Evolutionary conservation across 2,329 filamentous ascomycete genomes (phyloP).

Genomic region (Claviceps humidiphila): DNA sequence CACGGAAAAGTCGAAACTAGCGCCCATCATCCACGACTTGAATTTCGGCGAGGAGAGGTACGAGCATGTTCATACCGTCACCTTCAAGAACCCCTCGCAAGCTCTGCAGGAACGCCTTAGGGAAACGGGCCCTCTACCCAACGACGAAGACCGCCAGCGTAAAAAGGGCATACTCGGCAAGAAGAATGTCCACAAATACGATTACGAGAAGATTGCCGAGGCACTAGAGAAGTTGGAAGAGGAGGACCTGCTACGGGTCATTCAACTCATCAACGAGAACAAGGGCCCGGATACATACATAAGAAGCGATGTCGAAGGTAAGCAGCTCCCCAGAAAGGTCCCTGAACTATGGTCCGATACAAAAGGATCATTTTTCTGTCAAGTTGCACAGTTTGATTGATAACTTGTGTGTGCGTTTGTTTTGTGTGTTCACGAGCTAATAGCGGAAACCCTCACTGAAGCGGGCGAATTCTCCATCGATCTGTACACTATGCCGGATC

Average conservation of each 20-base stretch:
- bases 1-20: slow-evolving; percentile 75
- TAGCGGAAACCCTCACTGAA: slow-evolving; percentile 25
- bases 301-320: slow-evolving; percentile 92
- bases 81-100: slow-evolving; percentile 86
- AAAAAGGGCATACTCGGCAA: slow-evolving; percentile 56
- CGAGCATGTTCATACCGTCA: slow-evolving; percentile 66
- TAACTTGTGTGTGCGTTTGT: slow-evolving; percentile 10
- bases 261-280: slow-evolving; percentile 97
- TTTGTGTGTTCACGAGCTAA: slow-evolving; percentile 17
- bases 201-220: slow-evolving; percentile 95
- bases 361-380: not conserved
- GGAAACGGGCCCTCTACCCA: slow-evolving; percentile 76
- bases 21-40: slow-evolving; percentile 66
- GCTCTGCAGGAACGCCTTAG: slow-evolving; percentile 66
- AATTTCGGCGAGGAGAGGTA: slow-evolving; percentile 79
- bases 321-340: slow-evolving; percentile 23
- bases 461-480: slow-evolving; percentile 98
- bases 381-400: slow-evolving; percentile 13
- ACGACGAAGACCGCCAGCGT: slow-evolving; percentile 47
- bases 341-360: not conserved
- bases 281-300: slow-evolving; percentile 91
- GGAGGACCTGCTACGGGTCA: slow-evolving; percentile 86
- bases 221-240: slow-evolving; percentile 79
- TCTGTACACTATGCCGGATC: slow-evolving; percentile 89
- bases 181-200: slow-evolving; percentile 62